Evolutionary conservation across 768 basidiomycete species (phyloP), one percentile per base, ranked within the genome.

Genomic region (Rubroboletus satanas): DNA sequence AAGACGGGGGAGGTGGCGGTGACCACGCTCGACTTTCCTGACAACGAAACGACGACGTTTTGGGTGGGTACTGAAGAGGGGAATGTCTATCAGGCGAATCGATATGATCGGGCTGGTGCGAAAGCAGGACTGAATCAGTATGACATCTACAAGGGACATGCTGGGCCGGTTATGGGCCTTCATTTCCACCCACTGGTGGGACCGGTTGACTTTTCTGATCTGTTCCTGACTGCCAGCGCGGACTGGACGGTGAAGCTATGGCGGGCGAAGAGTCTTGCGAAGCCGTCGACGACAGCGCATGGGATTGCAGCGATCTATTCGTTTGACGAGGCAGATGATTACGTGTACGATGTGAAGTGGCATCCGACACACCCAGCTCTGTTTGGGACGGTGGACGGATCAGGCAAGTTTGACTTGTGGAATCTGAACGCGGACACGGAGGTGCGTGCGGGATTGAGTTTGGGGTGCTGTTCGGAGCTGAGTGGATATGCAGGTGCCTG

Each of bases 221-320:
- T 98, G 56, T 98, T 98, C 79, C 74, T 99, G 57, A 93, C 92
- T 15, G 81, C 87, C 59, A 92, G 90, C 11, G 94, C 92, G 35
- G 97, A 99, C 70, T 99, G 97, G 97, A 98, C 96, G 10, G 90
- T 97, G 65, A 98, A 98, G 72, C 75, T 99, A 2, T 99, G 97
- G 97, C 79, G 93, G 39, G 82, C 91, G 8, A 91, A 85, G 72
- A 83, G 82, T 11, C 73, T 87, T 37, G 77, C 87, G 41, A 91
- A 91, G 71, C 82, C 89, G 8, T 85, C 87, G 7, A 84, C 85
- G 36, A 65, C 74, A 0, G 75, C 76, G 17, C 69, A 69, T 9
- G 69, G 71, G 17, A 77, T 95, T n/a, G 43, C 82, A 0, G 91
- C 96, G 3, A 62, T 98, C 23, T 89, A 95, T 68, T 93, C 92